Conservation (phyloP, 176 grass and related monocot genomes). For the Alopecurus myosuroides region DNA sequence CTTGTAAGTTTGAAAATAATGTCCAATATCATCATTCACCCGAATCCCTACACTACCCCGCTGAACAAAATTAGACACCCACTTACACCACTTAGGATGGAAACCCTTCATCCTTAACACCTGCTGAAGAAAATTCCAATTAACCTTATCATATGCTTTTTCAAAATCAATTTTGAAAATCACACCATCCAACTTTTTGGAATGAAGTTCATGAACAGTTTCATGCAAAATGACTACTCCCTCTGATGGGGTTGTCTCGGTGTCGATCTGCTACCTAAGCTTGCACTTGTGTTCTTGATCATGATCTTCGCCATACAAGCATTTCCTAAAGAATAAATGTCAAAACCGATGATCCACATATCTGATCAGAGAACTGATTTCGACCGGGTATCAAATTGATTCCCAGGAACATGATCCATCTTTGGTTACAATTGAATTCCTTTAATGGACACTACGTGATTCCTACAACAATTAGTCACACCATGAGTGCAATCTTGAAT, state of each 20-base stretch:
- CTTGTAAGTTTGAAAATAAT: no score
- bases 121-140: no score
- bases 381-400: background rate
- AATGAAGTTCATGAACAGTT: no score
- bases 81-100: no score
- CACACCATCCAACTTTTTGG: no score
- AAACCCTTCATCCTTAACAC: no score
- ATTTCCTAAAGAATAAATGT: slow-evolving; percentile 30
- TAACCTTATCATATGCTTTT: no score
- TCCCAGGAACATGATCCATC: slow-evolving; percentile 5
- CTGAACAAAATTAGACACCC: no score
- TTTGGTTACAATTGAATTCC: slow-evolving; percentile 18
- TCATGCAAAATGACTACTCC: no score
- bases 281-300: slow-evolving; percentile 35
- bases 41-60: no score
- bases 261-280: slow-evolving; percentile 53
- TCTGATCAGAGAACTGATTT: background rate
- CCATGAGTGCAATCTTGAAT: slow-evolving; percentile 13
- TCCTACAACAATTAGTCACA: slow-evolving; percentile 4
- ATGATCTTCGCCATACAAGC: background rate
- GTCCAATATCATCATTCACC: no score
- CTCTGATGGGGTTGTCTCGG: slow-evolving; percentile 36
- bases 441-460: slow-evolving; percentile 11
- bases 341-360: slow-evolving; percentile 22
- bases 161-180: no score